Conservation (phyloP, 2,329 filamentous ascomycete genomes). For the Ilyonectria sp. region DNA sequence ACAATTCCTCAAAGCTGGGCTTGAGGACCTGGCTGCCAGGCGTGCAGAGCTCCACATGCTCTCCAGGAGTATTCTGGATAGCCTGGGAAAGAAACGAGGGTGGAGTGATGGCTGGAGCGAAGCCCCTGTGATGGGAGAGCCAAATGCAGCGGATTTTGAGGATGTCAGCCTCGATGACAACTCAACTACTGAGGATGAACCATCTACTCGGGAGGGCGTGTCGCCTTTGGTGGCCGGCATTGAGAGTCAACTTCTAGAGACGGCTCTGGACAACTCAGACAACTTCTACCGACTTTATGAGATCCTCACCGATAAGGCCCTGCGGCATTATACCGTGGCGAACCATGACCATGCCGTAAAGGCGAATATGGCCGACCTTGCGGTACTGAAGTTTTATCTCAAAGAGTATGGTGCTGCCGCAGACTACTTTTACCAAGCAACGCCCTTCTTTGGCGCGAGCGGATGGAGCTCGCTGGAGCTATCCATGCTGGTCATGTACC, state of each 20-base stretch:
- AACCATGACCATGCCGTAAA: constrained; percentile 84
- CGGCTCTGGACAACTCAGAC: constrained; percentile 72
- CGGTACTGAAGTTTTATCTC: constrained; percentile 84
- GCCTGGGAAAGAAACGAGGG: constrained; percentile 77
- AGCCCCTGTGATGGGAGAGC: constrained; percentile 65
- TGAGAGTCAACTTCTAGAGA: constrained; percentile 67
- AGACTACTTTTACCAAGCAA: constrained; percentile 83
- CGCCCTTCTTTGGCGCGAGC: constrained; percentile 82
- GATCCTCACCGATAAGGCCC: constrained; percentile 85
- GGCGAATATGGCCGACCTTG: constrained; percentile 85
- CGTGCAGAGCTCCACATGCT: constrained; percentile 87
- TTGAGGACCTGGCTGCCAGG: constrained; percentile 86
- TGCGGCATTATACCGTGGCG: constrained; percentile 86
- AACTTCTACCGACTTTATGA: constrained; percentile 80
- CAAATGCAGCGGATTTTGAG: constrained; percentile 66
- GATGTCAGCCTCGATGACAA: constrained; percentile 70
- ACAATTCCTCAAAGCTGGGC: constrained; percentile 73
- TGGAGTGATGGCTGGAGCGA: constrained; percentile 86
- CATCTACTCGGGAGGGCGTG: constrained; percentile 21
- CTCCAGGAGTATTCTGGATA: constrained; percentile 84
- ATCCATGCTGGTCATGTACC: constrained; percentile 88
- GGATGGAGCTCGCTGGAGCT: constrained; percentile 87
- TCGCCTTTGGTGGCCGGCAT: constrained; percentile 53
- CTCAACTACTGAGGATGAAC: constrained; percentile 34
- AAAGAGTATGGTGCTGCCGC: constrained; percentile 82